Evolutionary conservation across 805 yeast species (phyloP), one percentile per base, ranked within the genome.

Genomic region (Saccharomyces kudriavzevii): DNA sequence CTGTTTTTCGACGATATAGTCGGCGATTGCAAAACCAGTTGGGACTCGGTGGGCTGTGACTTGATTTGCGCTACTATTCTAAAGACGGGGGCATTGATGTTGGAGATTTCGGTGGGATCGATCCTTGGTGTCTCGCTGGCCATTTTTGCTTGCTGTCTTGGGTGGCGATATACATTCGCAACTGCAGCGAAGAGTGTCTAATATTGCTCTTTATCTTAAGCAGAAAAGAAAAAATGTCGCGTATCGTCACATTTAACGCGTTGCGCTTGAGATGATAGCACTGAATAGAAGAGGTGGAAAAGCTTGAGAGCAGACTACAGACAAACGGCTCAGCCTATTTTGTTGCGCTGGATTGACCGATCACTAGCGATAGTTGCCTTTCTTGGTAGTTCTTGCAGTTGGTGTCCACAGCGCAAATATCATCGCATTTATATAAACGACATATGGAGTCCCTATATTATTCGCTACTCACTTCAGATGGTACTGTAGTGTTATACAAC

Each of bases 71-170:
- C 72, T 24, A 69, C 60, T 25, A 69, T 53, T 43, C 72, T 60
- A 52, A 69, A 68, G 17, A 69, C 67, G 4, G 70, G 63, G 5
- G 60, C 57, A 22, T 54, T 52, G 29, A 55, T 58, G 31, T 54
- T 56, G n/a, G 63, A 55, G 2, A 68, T 56, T 31, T 65, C 64
- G 29, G 59, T 58, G 5, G 71, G 70, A 46, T 65, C 67, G 30
- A 69, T 53, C 54, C 72, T 62, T 40, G 70, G 70, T 3, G 72
- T 68, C 53, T 63, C 68, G 52, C 63, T 66, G 22, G 68, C 63
- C 70, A 65, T 66, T 22, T 25, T 40, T 20, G 22, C 47, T 28
- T 45, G 24, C 17, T 17, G 8, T 22, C 25, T 46, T 47, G 30
- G 22, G 48, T 31, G 45, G n/a, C 49, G 27, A 40, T 48, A 49